Evolutionary conservation across 108 stramenopile species (phyloP).

Genomic region (Poteriospumella lacustris): DNA sequence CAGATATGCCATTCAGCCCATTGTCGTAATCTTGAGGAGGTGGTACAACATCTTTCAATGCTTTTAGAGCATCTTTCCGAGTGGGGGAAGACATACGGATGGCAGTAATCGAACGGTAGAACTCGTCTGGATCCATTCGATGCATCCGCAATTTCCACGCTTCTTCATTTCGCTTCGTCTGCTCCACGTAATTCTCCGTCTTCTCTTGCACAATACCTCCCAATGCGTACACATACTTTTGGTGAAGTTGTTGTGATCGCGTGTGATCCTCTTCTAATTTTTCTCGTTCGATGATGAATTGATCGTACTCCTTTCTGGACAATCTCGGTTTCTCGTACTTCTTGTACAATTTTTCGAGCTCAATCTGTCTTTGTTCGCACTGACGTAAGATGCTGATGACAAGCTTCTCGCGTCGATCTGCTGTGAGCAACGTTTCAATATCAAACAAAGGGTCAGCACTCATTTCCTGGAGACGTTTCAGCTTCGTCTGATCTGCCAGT

Average conservation of each 20-base stretch:
- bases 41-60: too few species aligned
- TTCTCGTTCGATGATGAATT: background rate
- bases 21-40: too few species aligned
- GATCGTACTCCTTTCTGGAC: background rate
- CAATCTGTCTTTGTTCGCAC: background rate
- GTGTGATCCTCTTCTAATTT: background rate
- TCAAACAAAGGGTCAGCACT: background rate
- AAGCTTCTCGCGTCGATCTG: background rate
- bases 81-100: too few species aligned
- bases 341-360: background rate
- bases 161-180: too few species aligned
- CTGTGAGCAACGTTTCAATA: background rate
- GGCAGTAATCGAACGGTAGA: too few species aligned
- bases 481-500: background rate
- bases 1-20: too few species aligned
- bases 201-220: background rate
- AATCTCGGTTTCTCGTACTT: constrained; percentile 7
- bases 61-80: too few species aligned
- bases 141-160: too few species aligned
- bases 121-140: too few species aligned
- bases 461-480: background rate
- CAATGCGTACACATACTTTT: background rate
- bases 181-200: too few species aligned
- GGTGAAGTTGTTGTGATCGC: background rate
- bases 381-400: background rate